Evolutionary conservation across 768 basidiomycete species (phyloP), one percentile per base, ranked within the genome.

Genomic region (Pulveroboletus ravenelii): DNA sequence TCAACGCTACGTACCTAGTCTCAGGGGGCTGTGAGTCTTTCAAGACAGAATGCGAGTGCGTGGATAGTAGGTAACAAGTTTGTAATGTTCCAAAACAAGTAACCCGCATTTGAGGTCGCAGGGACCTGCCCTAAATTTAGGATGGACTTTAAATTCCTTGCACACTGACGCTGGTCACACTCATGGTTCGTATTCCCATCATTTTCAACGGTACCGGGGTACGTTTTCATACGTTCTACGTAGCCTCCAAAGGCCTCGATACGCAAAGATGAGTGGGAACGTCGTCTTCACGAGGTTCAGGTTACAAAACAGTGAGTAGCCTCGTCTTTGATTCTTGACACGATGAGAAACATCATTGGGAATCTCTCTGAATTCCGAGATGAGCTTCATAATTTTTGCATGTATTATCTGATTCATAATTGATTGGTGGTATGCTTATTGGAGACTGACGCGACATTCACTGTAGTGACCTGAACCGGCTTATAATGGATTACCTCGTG

Each of bases 401-500:
- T 89, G 82, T 85, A 87, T 87, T 89, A 88, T 86, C 92, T 90
- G 89, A 91, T 59, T 37, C 55, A 34, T 50, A 41, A 20, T 62
- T 67, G 62, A 67, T 62, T 70, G 48, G 51, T 13, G 6, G 17
- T 32, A 30, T 17, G 12, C 56, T 58, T 60, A 62, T 34, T 49
- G 40, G 36, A 39, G 44, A 23, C 52, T 65, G 49, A 61, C 56
- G 58, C 2, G 25, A 48, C 18, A 53, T 67, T 55, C 62, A 52
- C 53, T 52, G 52, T 51, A 99, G 96, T 70, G 93, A 99, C 69
- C 74, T 98, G 51, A 95, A 98, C 68, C 81, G 86, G 4, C 80
- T 98, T 20, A 84, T 99, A 40, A 93, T 96, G 85, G 93, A 99
- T 66, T 98, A 97, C 70, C 87, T 98, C 55, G 89, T 96, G 54